phyloP scores from a whole-genome alignment of 345 rosid genomes.

The Populus pruinosa region DNA sequence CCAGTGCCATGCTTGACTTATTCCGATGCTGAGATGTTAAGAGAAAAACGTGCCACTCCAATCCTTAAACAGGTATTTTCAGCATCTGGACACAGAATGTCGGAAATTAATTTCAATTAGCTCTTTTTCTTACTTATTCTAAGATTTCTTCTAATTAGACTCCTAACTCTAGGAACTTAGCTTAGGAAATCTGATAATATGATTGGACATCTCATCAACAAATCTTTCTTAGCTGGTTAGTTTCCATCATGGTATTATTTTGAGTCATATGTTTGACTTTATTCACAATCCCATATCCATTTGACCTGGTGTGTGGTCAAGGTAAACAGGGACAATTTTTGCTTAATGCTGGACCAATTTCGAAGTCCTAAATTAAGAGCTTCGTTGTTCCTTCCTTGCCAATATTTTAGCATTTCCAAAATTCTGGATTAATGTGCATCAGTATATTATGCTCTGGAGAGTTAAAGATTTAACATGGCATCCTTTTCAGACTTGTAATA shows the following conservation, averaged over 20 bases:
- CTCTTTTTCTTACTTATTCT: neutral
- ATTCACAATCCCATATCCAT: neutral
- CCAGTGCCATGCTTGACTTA: conserved; percentile 92
- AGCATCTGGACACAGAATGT: neutral
- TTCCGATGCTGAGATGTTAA: conserved; percentile 63
- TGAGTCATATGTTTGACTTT: neutral
- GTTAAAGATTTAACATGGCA: neutral
- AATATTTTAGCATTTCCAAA: neutral
- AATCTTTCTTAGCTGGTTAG: neutral
- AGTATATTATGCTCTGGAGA: neutral
- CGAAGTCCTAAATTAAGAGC: neutral
- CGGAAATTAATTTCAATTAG: neutral
- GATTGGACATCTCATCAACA: neutral
- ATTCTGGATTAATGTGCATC: neutral
- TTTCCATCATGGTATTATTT: neutral
- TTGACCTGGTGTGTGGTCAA: neutral
- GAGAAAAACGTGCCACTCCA: conserved; percentile 76
- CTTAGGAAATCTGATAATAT: neutral
- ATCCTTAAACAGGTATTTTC: conserved; percentile 77
- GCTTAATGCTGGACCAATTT: neutral
- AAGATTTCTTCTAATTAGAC: neutral
- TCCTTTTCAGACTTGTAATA: neutral
- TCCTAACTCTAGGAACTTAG: neutral
- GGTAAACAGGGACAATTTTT: neutral
- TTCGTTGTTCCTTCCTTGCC: neutral